Evolutionary conservation across 139 green algal genomes (phyloP).

Genomic region (Auxenochlorella protothecoides): DNA sequence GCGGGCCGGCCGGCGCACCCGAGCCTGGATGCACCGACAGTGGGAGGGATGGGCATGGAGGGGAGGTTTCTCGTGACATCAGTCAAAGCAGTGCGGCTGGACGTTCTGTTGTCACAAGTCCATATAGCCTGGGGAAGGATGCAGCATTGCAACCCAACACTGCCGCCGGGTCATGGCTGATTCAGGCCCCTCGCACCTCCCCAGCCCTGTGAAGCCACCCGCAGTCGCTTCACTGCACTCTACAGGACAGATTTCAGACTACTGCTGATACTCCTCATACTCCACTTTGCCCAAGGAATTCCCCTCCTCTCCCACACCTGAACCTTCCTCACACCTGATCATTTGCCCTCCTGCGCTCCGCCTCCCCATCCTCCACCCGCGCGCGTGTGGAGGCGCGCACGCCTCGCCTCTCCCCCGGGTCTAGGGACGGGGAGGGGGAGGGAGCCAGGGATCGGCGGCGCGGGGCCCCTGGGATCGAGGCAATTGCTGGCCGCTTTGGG

Average conservation of each 20-base stretch:
- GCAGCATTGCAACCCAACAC: background rate
- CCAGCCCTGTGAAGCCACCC: too few relatives aligned
- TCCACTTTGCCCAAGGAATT: background rate
- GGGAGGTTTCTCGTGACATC: background rate
- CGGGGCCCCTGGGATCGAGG: background rate
- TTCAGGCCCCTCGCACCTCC: background rate
- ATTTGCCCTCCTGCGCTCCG: constrained; percentile 20
- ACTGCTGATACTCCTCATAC: background rate
- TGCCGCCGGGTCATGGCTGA: background rate
- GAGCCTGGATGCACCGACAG: background rate
- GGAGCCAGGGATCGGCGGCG: constrained; percentile 1
- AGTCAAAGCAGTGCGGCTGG: background rate
- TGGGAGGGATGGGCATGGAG: background rate
- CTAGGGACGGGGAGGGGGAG: background rate
- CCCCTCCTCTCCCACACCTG: background rate
- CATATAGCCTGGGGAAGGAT: background rate
- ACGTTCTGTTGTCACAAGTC: background rate
- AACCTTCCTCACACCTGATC: constrained; percentile 4
- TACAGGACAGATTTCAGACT: too few relatives aligned
- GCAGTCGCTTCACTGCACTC: too few relatives aligned
- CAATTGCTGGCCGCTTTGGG: background rate
- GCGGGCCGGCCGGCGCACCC: constrained; percentile 20
- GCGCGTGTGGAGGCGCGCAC: constrained; percentile 44
- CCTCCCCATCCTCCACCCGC: constrained; percentile 39
- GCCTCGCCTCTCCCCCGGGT: constrained; percentile 4